These are phyloP conservation scores for Beta macrorhiza DNA, from an alignment of 179 eudicot genomes.

Conservation along the genomic window DNA sequence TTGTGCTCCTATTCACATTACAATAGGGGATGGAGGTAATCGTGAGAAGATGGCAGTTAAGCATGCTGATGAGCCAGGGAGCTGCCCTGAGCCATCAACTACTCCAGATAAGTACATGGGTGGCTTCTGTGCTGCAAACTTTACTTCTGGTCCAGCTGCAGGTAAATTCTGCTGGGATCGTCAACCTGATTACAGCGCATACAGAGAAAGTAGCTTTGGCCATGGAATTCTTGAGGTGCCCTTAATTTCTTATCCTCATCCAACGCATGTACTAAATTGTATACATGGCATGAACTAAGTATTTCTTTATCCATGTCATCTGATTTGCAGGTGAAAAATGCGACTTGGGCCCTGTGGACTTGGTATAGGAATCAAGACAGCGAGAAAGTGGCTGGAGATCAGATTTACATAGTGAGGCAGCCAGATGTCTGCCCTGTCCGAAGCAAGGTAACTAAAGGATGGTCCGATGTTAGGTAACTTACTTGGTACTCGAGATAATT, in stretches of 20 bases:
- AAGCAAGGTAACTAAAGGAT: conserved; percentile 32
- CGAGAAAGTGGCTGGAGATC: conserved; percentile 63
- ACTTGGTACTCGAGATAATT: not conserved
- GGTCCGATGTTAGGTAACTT: conserved; percentile 31
- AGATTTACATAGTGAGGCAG: conserved; percentile 83
- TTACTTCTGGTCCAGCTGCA: conserved; percentile 86
- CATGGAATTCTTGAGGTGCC: conserved; percentile 91
- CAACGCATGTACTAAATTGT: not conserved
- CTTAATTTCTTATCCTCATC: not conserved
- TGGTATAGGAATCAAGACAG: conserved; percentile 95
- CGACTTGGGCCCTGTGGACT: conserved; percentile 88
- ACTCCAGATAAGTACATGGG: conserved; percentile 80
- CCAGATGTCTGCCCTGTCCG: conserved; percentile 59
- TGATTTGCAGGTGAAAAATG: conserved; percentile 75
- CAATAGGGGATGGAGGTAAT: conserved; percentile 94
- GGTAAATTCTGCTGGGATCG: conserved; percentile 95
- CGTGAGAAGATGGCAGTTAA: conserved; percentile 88
- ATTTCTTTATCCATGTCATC: not conserved
- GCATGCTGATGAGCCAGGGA: conserved; percentile 85
- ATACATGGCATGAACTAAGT: not conserved
- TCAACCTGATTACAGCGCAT: conserved; percentile 92
- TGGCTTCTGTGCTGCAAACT: conserved; percentile 84
- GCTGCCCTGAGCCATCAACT: conserved; percentile 78
- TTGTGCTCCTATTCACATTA: conserved; percentile 81
- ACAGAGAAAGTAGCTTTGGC: conserved; percentile 94